Evolutionary conservation across 257 asterid species (phyloP).

Genomic region (Nicotiana otophora): DNA sequence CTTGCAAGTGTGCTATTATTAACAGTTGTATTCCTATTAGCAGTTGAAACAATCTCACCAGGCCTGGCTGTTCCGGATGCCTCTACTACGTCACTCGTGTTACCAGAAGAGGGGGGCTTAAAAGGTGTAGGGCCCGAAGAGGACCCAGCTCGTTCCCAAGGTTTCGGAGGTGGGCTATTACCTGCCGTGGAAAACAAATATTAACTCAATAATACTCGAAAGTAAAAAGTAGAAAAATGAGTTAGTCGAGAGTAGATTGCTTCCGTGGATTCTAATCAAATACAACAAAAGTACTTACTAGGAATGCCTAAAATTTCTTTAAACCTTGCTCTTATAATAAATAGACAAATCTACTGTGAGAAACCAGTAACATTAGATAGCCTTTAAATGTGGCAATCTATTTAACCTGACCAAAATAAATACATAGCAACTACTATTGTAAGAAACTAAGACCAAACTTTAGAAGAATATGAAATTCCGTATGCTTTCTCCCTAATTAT

Average conservation of each 20-base stretch:
- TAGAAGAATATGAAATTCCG: neutral
- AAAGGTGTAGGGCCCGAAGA: conserved; percentile 82
- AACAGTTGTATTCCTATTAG: conserved; percentile 40
- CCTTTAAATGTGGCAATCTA: neutral
- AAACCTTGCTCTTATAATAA: neutral
- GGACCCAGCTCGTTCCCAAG: conserved; percentile 91
- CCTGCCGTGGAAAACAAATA: conserved; percentile 28
- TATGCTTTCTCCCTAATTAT: neutral
- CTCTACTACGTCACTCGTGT: conserved; percentile 84
- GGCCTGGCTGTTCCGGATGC: conserved; percentile 92
- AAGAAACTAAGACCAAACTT: neutral
- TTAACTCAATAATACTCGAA: neutral
- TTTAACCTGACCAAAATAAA: neutral
- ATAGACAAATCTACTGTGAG: neutral
- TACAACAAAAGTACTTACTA: neutral
- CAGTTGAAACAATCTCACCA: conserved; percentile 72
- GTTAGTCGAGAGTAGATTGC: neutral
- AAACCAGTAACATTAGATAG: neutral
- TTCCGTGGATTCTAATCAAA: neutral
- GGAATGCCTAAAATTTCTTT: neutral
- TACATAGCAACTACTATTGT: neutral
- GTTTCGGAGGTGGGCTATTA: conserved; percentile 65
- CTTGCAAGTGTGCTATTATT: conserved; percentile 54
- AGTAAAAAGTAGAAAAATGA: neutral
- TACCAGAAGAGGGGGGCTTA: conserved; percentile 79